Percentiles rank a stretch among this genome's conserved stretches.
Conservation (phyloP, 2,329 filamentous ascomycete genomes). For the Nigrograna mackinnonii region DNA sequence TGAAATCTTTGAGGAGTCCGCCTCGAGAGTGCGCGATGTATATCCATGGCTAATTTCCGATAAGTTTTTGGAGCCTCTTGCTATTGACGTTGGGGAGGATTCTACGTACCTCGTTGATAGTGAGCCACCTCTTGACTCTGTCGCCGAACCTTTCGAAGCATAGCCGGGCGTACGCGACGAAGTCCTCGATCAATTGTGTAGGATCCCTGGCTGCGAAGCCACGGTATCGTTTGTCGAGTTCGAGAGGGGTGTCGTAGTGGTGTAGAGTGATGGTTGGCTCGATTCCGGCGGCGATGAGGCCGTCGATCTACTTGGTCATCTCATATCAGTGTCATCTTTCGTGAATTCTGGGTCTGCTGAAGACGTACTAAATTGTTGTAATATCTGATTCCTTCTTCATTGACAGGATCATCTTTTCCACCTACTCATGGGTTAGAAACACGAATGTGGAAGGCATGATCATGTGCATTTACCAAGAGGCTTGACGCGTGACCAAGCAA, state of each 20-base stretch:
- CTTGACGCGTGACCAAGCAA: conserved; percentile 21
- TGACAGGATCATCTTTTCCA: conserved; percentile 17
- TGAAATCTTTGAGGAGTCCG: too few species aligned
- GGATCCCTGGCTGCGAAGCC: conserved; percentile 21
- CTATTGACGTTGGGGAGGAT: too few species aligned
- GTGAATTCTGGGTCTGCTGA: too few species aligned
- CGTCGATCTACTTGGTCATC: too few species aligned
- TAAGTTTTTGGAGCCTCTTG: too few species aligned
- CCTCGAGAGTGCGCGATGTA: too few species aligned
- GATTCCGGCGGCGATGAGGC: conserved; percentile 14
- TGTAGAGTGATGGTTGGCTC: conserved; percentile 22
- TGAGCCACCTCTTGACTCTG: conserved; percentile 46
- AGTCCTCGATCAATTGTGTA: conserved; percentile 22
- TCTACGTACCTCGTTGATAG: conserved; percentile 48
- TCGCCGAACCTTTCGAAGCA: conserved; percentile 43
- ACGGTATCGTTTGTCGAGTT: conserved; percentile 18
- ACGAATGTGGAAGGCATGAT: too few species aligned
- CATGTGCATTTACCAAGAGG: too few species aligned
- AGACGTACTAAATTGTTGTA: conserved; percentile 19
- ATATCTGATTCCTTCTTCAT: conserved; percentile 16
- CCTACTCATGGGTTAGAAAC: too few species aligned
- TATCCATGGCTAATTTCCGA: too few species aligned
- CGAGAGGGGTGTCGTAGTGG: conserved; percentile 23
- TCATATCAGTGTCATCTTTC: too few species aligned
- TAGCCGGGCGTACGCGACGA: conserved; percentile 43